Evolutionary conservation across 2,329 filamentous ascomycete species (phyloP).

Genomic region (Thelonectria rubi): DNA sequence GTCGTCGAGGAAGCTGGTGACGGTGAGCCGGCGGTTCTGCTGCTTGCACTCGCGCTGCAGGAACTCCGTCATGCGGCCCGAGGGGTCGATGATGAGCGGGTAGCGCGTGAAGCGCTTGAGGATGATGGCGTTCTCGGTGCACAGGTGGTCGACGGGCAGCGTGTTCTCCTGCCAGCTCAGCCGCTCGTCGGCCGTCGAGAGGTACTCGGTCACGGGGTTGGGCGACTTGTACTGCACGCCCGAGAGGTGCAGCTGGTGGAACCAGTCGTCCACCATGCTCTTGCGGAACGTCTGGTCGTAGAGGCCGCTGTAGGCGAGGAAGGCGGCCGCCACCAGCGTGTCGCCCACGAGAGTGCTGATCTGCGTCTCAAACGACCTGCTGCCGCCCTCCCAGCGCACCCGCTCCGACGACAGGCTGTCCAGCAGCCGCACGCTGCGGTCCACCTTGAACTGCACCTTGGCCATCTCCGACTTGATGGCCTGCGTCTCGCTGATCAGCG

Average conservation of each 20-base stretch:
- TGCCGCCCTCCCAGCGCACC: conserved; percentile 93
- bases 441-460: conserved; percentile 96
- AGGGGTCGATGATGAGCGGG: conserved; percentile 97
- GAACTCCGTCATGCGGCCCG: conserved; percentile 93
- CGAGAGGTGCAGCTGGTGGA: conserved; percentile 91
- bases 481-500: conserved; percentile 95
- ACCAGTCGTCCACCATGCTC: conserved; percentile 97
- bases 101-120: conserved; percentile 98
- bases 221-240: conserved; percentile 92
- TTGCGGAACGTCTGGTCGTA: conserved; percentile 99
- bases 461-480: conserved; percentile 98
- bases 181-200: conserved; percentile 95
- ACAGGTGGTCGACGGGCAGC: conserved; percentile 94
- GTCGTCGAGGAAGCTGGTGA: conserved; percentile 97
- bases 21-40: conserved; percentile 89
- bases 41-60: conserved; percentile 94
- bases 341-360: conserved; percentile 97
- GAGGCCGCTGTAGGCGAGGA: conserved; percentile 94
- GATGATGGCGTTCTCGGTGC: conserved; percentile 98
- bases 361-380: conserved; percentile 97
- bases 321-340: conserved; percentile 94
- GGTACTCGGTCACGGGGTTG: conserved; percentile 94
- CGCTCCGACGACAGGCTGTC: conserved; percentile 96
- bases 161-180: conserved; percentile 94
- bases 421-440: conserved; percentile 91